phyloP scores from a whole-genome alignment of 441 rosid species.

The Rhodomyrtus psidioides region DNA sequence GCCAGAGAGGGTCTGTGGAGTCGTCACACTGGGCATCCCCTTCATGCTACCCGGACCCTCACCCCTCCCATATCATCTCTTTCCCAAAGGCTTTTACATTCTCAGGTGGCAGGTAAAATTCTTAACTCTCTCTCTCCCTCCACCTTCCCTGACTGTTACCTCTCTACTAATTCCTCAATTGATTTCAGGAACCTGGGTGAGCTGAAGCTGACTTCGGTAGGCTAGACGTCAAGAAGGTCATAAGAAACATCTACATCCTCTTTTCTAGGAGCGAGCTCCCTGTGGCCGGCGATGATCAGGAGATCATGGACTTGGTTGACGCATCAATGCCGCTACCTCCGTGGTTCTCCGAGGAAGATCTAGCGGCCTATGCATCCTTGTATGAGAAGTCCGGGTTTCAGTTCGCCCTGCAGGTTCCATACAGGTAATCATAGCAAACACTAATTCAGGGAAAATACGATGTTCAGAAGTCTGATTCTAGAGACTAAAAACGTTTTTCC shows the following conservation, averaged over 20 bases:
- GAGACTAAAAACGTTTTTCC: background rate
- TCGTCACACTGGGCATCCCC: constrained; percentile 7
- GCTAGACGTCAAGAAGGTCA: constrained; percentile 25
- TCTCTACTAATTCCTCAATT: background rate
- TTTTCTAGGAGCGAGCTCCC: constrained; percentile 27
- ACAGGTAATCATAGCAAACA: constrained; percentile 16
- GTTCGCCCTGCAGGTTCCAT: constrained; percentile 24
- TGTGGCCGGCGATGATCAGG: constrained; percentile 23
- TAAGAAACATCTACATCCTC: constrained; percentile 17
- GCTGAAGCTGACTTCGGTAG: constrained; percentile 35
- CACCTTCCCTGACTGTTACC: background rate
- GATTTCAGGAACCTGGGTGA: constrained; percentile 27
- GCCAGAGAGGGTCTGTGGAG: constrained; percentile 5
- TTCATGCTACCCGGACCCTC: constrained; percentile 1
- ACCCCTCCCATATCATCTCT: background rate
- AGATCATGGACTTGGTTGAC: constrained; percentile 31
- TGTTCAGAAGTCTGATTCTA: background rate
- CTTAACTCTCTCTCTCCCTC: background rate
- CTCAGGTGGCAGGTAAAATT: constrained; percentile 8
- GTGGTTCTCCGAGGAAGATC: constrained; percentile 35
- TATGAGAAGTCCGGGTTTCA: constrained; percentile 31
- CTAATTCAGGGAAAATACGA: background rate
- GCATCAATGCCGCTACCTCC: constrained; percentile 26
- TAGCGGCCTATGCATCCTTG: constrained; percentile 24
- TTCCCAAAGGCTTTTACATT: constrained; percentile 6